Base-by-base conservation (phyloP, 805 yeast species). In the Pichia ethanolica region DNA sequence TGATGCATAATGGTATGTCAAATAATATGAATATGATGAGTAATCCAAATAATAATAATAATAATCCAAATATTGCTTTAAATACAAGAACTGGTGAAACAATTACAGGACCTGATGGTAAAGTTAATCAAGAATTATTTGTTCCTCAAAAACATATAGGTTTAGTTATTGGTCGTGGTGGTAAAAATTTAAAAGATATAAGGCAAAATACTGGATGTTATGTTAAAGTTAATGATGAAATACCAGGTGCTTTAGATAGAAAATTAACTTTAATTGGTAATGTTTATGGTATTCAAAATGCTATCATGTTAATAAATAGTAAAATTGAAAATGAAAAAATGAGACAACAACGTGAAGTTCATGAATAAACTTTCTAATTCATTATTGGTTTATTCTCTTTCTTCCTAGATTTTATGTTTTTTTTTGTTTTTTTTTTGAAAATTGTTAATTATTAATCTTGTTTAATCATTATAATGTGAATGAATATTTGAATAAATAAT, bases 111-210 rank as follows among this genome's bases (percentile, higher is more conserved):
- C 47, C 56, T 14, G 63, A 77, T 39, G 86, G 77, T 57, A 77
- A 77, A 58, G 72, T 77, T 47, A 75, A 80, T 48, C 87, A 86
- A 64, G 90, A 84, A 52, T 72, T 88, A 4, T 82, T 70, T 56
- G 88, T 89, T 41, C 89, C 95, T 27, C 82, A 83, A 60, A 78
- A 79, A 36, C 83, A 76, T 64, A 89, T 89, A 38, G 96, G 96
- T 1, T 78, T 86, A 38, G 82, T 89, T 30, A 89, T 89, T 52
- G 96, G 96, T 1, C 86, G 82, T 65, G 88, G 89, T 34, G 96
- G 96, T 20, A 80, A 84, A 59, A 85, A 83, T 57, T 83, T 89
- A 51, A 84, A 82, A 59, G 88, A 85, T 53, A 82, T 89, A 45
- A 76, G 91, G 53, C 82, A 81, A 51, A 72, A 79, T 32, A 80